phyloP scores from a whole-genome alignment of 2,329 filamentous ascomycete genomes.

The Penicillium sp. region DNA sequence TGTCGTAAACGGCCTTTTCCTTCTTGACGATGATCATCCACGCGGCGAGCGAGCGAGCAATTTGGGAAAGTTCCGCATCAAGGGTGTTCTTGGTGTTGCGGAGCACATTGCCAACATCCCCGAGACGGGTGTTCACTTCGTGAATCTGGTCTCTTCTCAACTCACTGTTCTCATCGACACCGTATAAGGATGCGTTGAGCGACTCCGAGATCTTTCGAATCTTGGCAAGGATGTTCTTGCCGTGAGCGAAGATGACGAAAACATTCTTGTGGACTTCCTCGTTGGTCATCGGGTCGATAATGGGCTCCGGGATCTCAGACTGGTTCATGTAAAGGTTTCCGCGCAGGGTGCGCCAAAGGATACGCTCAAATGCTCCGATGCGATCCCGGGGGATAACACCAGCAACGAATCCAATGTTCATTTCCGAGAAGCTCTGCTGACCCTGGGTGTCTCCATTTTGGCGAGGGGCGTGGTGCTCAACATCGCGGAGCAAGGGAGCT shows the following conservation, averaged over 20 bases:
- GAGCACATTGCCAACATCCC: constrained; percentile 87
- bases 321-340: constrained; percentile 99
- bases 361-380: constrained; percentile 93
- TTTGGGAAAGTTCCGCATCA: constrained; percentile 88
- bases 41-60: constrained; percentile 84
- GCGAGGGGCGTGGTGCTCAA: constrained; percentile 72
- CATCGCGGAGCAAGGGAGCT: constrained; percentile 86
- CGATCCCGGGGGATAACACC: constrained; percentile 92
- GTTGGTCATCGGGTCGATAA: constrained; percentile 89
- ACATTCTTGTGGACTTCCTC: constrained; percentile 95
- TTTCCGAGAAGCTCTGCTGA: constrained; percentile 87
- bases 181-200: constrained; percentile 92
- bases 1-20: constrained; percentile 96
- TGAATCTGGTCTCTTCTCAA: constrained; percentile 93
- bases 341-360: constrained; percentile 93
- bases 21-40: constrained; percentile 99
- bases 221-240: constrained; percentile 97
- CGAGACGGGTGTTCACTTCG: constrained; percentile 90
- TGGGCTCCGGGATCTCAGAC: constrained; percentile 91
- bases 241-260: constrained; percentile 98
- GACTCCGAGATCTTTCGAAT: constrained; percentile 99
- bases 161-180: constrained; percentile 95
- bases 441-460: constrained; percentile 64
- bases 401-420: constrained; percentile 98
- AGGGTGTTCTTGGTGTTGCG: constrained; percentile 93